Base-by-base conservation (phyloP, 495 filamentous ascomycete species). In the Daldinia childiae region DNA sequence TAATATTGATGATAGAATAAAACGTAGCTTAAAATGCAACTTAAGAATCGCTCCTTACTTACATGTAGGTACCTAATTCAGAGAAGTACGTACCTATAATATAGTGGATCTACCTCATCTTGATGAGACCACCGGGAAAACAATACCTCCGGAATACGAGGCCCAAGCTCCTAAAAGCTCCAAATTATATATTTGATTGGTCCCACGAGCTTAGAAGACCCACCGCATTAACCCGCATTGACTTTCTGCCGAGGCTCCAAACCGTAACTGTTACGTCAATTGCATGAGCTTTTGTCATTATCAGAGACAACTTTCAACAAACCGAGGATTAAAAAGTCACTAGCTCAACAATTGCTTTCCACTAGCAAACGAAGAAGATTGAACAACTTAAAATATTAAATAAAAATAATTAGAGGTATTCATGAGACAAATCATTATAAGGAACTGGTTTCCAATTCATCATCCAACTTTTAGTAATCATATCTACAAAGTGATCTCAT, bases 401-500 rank as follows among this genome's bases (percentile, higher is more conserved):
- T 2, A 45, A 21, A 21, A 39, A 17, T 3, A 36, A n/a, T n/a
- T n/a, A n/a, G n/a, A n/a, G n/a, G 41, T 62, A 62, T 68, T 62
- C 57, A 73, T 73, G 70, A 58, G 30, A 57, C 60, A 30, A 62
- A 19, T 65, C 29, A 54, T 67, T 32, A 64, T 61, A 68, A 65
- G 66, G 66, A 66, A 32, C 66, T 58, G 71, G 71, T 14, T 62
- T 69, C 58, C 58, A 11, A 50, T 48, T 27, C 60, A 24, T 19
- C 60, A 21, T 64, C 51, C 50, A 30, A 57, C 19, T 2, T 45
- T 50, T 58, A 26, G 26, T 64, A 61, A 58, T 57, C 41, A 58
- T 58, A 58, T 63, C 58, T 59, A 58, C 58, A 62, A 58, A 66
- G 62, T 71, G 68, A 71, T 58, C 24, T 71, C 62, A 65, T 61